Conservation (phyloP, 345 rosid genomes). For the Lagerstroemia speciosa region DNA sequence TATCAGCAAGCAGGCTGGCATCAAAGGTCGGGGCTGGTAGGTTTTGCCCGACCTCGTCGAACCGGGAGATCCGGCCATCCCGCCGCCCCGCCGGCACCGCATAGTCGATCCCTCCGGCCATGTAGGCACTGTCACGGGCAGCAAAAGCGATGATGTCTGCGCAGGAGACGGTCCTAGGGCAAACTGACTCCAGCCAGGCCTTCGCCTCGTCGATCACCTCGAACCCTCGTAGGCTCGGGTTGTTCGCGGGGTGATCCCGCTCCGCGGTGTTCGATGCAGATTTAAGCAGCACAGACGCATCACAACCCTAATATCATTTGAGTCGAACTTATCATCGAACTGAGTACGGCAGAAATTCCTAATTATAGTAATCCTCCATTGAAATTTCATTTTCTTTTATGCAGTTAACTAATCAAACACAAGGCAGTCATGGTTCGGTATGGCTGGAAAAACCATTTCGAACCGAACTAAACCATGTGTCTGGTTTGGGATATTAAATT, state of each 20-base stretch:
- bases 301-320: constrained; percentile 15
- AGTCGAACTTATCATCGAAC: not conserved
- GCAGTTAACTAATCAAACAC: too few relatives aligned
- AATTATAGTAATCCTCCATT: too few relatives aligned
- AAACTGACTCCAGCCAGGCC: not conserved
- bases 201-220: constrained; percentile 16
- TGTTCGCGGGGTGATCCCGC: constrained; percentile 15
- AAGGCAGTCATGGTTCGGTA: too few relatives aligned
- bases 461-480: too few relatives aligned
- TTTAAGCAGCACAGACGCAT: constrained; percentile 17
- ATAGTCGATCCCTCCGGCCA: constrained; percentile 13
- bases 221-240: constrained; percentile 12
- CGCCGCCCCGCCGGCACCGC: constrained; percentile 11
- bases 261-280: constrained; percentile 12
- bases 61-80: constrained; percentile 3
- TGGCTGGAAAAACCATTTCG: too few relatives aligned
- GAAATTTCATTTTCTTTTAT: too few relatives aligned
- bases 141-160: constrained; percentile 12
- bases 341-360: too few relatives aligned
- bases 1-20: constrained; percentile 7
- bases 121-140: constrained; percentile 10
- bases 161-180: constrained; percentile 1
- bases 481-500: too few relatives aligned
- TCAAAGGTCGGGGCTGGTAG: constrained; percentile 13
- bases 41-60: constrained; percentile 2